These are phyloP conservation scores for Rhodosporidiobolus sp. DNA, from an alignment of 768 basidiomycete species.

Conservation along the genomic window DNA sequence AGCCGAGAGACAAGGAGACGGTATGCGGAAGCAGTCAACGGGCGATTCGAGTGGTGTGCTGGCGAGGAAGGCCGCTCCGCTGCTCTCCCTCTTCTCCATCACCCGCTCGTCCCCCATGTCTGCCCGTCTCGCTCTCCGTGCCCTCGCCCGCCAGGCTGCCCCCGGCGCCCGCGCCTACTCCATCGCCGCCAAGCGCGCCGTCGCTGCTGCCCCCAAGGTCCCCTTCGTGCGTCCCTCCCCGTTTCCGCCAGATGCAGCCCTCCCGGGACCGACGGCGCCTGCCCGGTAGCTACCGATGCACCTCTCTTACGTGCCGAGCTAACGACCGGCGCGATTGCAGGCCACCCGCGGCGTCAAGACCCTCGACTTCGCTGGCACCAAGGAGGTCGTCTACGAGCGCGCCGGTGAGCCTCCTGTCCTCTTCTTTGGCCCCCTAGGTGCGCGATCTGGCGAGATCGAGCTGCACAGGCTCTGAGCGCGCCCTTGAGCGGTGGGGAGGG, in stretches of 20 bases:
- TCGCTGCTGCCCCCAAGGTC: constrained; percentile 7
- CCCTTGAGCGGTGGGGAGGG: too few species aligned
- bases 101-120: neutral
- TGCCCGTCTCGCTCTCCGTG: neutral
- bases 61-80: too few species aligned
- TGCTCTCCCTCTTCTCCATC: neutral
- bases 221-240: constrained; percentile 11
- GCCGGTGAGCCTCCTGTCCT: constrained; percentile 7
- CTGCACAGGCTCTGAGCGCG: too few species aligned
- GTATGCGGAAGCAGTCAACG: too few species aligned
- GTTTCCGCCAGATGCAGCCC: neutral
- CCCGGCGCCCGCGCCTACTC: constrained; percentile 56
- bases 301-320: neutral
- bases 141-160: constrained; percentile 50
- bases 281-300: too few species aligned
- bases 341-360: constrained; percentile 44
- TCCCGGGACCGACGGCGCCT: neutral
- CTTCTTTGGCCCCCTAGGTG: too few species aligned
- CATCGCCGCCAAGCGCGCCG: constrained; percentile 49
- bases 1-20: too few species aligned
- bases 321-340: neutral
- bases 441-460: too few species aligned
- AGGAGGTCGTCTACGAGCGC: constrained; percentile 46
- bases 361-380: constrained; percentile 45
- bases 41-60: too few species aligned